Evolutionary conservation across 805 yeast genomes (phyloP), one percentile per base, ranked within the genome.

Genomic region (Yamadazyma paraphyllophila): DNA sequence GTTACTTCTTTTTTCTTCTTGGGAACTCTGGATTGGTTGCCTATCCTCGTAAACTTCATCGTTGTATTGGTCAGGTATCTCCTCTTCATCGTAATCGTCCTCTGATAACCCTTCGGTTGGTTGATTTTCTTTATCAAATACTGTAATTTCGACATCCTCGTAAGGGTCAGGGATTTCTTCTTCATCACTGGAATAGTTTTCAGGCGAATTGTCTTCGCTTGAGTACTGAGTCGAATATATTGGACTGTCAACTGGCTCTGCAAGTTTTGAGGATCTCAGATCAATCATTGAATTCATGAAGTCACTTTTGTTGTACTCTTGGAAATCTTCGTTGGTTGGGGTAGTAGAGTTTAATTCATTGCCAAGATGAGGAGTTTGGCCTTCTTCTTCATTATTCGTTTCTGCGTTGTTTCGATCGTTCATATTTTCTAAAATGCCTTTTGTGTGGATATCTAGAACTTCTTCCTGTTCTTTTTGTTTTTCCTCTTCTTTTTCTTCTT

Each of bases 1-100:
- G 31, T 24, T 13, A 2, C 33, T 29, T 10, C 13, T 30, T 7
- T 12, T 31, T 16, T 17, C 17, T 10, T 17, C 24, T 20, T 20
- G 24, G 24, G 24, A 20, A 6, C 24, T 20, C 24, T 20, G 24
- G 24, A 36, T 7, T 4, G 27, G 31, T 26, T 25, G 40, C 26
- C 32, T 37, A 26, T 37, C 32, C 14, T 37, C 40, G 14, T 25
- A 37, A 7, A 25, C 8, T 6, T 37, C 32, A 7, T 36, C 46
- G 26, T 25, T 12, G 14, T 36, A 36, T 16, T 36, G 46, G 25
- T 44, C 46, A 14, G 46, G 32, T 12, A 42, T 42, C 14, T 42
- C 45, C 13, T 29, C 35, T 20, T 42, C 45, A 32, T 38, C 43
- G 16, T 33, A 16, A 16, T 33, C 36, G 12, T 14, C 20, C 10